A percentile compares a stretch with the other conserved stretches of the same genome.
phyloP scores from a whole-genome alignment of 805 yeast genomes.

The Komagataella ulmi region DNA sequence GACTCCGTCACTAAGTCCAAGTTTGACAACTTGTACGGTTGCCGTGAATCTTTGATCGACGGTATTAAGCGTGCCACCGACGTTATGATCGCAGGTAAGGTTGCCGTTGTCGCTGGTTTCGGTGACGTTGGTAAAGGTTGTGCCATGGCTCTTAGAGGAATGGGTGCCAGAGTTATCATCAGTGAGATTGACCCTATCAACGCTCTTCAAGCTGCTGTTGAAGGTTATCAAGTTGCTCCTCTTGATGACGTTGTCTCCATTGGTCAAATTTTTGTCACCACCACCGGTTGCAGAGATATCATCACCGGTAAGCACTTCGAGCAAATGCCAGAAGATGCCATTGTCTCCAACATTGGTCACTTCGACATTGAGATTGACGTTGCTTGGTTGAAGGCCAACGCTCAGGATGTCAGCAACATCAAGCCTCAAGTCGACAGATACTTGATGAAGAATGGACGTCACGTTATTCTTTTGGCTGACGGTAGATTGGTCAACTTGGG shows the following conservation, averaged over 20 bases:
- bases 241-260: conserved; percentile 84
- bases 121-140: conserved; percentile 99
- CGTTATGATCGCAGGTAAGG: conserved; percentile 99
- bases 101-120: conserved; percentile 97
- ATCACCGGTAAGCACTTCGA: conserved; percentile 80
- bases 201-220: conserved; percentile 98
- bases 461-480: conserved; percentile 91
- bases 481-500: conserved; percentile 99
- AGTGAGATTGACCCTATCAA: conserved; percentile 98
- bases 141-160: conserved; percentile 95
- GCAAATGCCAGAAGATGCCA: conserved; percentile 97
- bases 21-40: conserved; percentile 98
- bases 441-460: conserved; percentile 81
- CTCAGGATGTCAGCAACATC: conserved; percentile 88
- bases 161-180: conserved; percentile 98
- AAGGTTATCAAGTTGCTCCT: conserved; percentile 94
- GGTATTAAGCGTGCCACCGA: conserved; percentile 99
- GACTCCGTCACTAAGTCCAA: conserved; percentile 98
- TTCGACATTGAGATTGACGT: conserved; percentile 98
- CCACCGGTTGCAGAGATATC: conserved; percentile 99
- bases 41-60: conserved; percentile 96
- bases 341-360: conserved; percentile 99
- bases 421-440: conserved; percentile 99
- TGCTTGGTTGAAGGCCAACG: conserved; percentile 95
- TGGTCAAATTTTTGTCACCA: conserved; percentile 97